Conservation (phyloP, 129 eudicot species). For the Deinandra increscens region DNA sequence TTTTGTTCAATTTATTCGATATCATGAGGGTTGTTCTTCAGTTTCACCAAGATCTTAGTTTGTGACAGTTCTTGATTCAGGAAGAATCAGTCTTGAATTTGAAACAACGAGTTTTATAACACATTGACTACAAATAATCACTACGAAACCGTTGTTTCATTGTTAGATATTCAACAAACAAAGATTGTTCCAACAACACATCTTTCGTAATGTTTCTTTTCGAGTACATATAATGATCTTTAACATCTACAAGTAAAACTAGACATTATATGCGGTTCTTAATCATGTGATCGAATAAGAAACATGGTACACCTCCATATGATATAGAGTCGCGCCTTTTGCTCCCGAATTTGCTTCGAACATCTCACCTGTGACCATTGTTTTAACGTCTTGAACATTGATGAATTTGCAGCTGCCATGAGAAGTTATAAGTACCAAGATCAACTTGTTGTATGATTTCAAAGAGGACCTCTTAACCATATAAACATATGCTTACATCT, state of each 20-base stretch:
- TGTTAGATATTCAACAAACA: too few species aligned
- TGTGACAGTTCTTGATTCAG: too few species aligned
- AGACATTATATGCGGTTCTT: not conserved
- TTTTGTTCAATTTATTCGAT: too few species aligned
- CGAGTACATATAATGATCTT: not conserved
- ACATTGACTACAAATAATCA: too few species aligned
- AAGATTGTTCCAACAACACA: not conserved
- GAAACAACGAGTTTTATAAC: too few species aligned
- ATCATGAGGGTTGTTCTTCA: too few species aligned
- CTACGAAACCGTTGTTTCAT: too few species aligned
- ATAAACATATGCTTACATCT: not conserved
- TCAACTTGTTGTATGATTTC: conserved; percentile 18
- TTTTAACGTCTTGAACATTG: conserved; percentile 43
- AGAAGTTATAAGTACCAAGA: not conserved
- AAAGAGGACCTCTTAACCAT: not conserved
- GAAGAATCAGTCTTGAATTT: too few species aligned
- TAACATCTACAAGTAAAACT: not conserved
- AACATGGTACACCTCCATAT: conserved; percentile 80
- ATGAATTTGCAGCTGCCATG: conserved; percentile 37
- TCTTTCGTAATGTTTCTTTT: not conserved
- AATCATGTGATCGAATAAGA: conserved; percentile 66
- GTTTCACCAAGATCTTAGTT: too few species aligned
- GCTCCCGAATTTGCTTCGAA: conserved; percentile 59
- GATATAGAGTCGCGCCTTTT: conserved; percentile 68
- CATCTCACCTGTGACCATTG: conserved; percentile 39